Base-by-base conservation (phyloP, 768 basidiomycete genomes). In the Lentinula raphanica region DNA sequence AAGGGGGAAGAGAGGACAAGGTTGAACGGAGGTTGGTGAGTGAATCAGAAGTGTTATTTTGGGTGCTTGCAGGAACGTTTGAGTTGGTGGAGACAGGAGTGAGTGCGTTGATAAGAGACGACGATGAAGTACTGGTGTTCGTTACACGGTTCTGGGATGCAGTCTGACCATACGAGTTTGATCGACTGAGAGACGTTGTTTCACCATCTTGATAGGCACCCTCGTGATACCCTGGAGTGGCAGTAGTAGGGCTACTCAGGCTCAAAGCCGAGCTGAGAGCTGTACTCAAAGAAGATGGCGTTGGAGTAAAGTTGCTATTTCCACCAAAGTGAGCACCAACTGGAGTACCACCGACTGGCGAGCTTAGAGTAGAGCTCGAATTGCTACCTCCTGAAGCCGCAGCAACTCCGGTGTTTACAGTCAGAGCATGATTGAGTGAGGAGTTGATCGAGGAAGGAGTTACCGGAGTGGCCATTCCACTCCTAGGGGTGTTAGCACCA, bases 1-100 rank as follows among this genome's bases (percentile, higher is more conserved):
- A 76, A 65, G 88, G 85, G 5, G 76, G 80, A 65, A 81, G 82
- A 36, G 78, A 73, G 2, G 78, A 76, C 27, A 82, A 74, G 48
- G 75, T 74, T 17, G 54, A 56, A 31, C 17, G 44, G n/a, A 35
- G 25, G 27, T 40, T 29, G 32, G 27, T 28, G 12, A 56, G 54
- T 13, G 54, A 56, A n/a, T 19, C 27, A 44, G 27, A 28, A 4
- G 27, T 28, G 28, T n/a, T 29, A 28, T 29, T 31, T 8, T 9
- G 6, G 6, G 29, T 8, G 19, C 19, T 38, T 21, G 31, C 50
- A 17, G 50, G n/a, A 19, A 19, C n/a, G 12, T 53, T 35, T 13
- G 32, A 1, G 3, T 32, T 2, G 0, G 9, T 23, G 25, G 21
- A 6, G 36, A 50, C 36, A 7, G 51, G 51, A n/a, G 36, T 39